Evolutionary conservation across 306 rosid species (phyloP), one percentile per base, ranked within the genome.

Genomic region (Acmispon strigosus): DNA sequence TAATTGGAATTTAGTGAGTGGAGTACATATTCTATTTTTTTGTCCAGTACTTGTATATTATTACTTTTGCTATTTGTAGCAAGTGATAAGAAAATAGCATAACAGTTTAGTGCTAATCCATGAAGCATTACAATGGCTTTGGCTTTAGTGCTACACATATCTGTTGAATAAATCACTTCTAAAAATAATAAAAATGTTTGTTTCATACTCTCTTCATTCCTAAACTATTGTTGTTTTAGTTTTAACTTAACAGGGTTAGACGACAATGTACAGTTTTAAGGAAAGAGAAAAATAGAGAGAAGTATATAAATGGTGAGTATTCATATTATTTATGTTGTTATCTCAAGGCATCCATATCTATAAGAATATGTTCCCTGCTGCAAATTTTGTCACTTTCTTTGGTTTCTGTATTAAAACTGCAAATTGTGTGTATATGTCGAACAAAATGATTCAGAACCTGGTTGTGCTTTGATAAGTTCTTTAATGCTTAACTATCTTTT

Each of bases 1-100:
- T 68, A 66, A 73, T 75, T 78, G 39, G 61, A 66, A 15, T 57
- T 80, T 66, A 66, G 81, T 62, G 42, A 73, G 70, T 54, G 79
- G 70, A 39, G n/a, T 76, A 42, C 59, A 63, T 47, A 65, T 78
- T 52, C 64, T 57, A 34, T 53, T 76, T 48, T 9, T 53, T 75
- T 55, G 51, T 66, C 13, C 11, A 4, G 17, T 47, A 34, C 14
- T 18, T 61, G 47, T 62, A 19, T 8, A 52, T 60, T 59, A 6
- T 15, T 60, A 7, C 24, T 61, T 76, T 69, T 32, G 49, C 57
- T 69, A 7, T 41, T 37, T 22, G 22, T 12, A 63, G 61, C 18
- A 20, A 59, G 53, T 43, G 54, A 37, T 52, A 60, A 52, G 47
- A 44, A 66, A 67, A 79, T 51, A 64, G 10, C 58, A 41, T 56